These are phyloP conservation scores for Pseudocercospora cruenta DNA, from an alignment of 2,329 filamentous ascomycete genomes.

Conservation along the genomic window DNA sequence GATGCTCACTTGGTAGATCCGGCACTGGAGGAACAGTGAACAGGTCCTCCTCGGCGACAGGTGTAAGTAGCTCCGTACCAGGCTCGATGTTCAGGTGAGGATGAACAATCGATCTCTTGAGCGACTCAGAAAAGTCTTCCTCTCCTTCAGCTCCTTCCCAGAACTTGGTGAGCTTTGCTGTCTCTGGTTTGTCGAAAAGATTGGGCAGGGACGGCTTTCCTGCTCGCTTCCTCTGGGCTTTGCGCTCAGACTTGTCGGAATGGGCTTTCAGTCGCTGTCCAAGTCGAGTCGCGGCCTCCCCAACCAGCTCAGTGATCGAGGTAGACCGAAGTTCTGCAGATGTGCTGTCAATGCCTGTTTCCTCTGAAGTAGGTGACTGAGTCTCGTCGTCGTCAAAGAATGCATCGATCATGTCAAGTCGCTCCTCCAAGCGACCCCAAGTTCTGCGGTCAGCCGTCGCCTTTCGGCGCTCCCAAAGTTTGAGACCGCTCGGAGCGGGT, in stretches of 20 bases:
- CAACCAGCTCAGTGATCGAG: neutral
- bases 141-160: slow-evolving; percentile 15
- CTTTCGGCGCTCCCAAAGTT: neutral
- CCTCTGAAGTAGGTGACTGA: neutral
- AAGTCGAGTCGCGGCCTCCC: neutral
- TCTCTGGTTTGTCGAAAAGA: slow-evolving; percentile 20
- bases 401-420: neutral
- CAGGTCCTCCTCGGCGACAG: neutral
- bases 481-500: neutral
- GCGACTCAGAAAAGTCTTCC: neutral
- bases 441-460: neutral
- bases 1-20: neutral
- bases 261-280: neutral
- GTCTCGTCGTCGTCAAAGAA: neutral
- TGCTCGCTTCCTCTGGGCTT: slow-evolving; percentile 7
- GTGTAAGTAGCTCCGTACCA: neutral
- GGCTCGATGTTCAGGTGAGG: slow-evolving; percentile 2
- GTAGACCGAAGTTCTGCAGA: neutral
- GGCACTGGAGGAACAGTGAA: neutral
- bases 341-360: neutral
- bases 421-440: neutral
- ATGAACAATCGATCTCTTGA: slow-evolving; percentile 1
- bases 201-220: slow-evolving; percentile 10
- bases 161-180: slow-evolving; percentile 23
- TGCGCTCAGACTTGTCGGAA: neutral